Percentiles rank a stretch among this genome's conserved stretches.
These are phyloP conservation scores for Fusarium stilboides DNA, from an alignment of 2,329 filamentous ascomycete genomes.

Conservation along the genomic window DNA sequence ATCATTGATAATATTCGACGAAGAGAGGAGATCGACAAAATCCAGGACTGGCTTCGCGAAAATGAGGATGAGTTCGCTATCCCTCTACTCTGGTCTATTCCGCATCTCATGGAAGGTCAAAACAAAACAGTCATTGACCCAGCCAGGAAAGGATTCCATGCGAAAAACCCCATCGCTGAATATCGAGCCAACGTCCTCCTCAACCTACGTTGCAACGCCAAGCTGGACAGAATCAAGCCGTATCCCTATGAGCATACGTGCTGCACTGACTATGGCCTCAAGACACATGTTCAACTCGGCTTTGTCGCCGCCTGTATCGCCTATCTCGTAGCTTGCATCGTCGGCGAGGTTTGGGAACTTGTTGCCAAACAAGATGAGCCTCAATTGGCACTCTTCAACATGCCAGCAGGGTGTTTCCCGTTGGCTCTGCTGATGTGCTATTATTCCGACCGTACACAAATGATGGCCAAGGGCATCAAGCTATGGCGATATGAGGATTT, in stretches of 20 bases:
- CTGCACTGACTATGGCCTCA: slow-evolving; percentile 62
- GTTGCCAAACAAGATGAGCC: background rate
- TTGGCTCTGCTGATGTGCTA: slow-evolving; percentile 45
- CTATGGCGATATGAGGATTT: slow-evolving; percentile 35
- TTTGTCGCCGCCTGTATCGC: slow-evolving; percentile 31
- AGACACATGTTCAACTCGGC: slow-evolving; percentile 35
- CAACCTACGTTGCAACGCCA: slow-evolving; percentile 67
- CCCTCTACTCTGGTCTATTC: slow-evolving; percentile 33
- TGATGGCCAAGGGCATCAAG: slow-evolving; percentile 45
- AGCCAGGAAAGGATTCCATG: slow-evolving; percentile 45
- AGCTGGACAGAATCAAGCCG: slow-evolving; percentile 48
- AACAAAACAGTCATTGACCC: slow-evolving; percentile 23
- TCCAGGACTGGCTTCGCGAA: slow-evolving; percentile 1
- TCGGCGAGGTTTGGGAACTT: slow-evolving; percentile 10
- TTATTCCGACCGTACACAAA: slow-evolving; percentile 48
- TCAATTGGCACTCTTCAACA: slow-evolving; percentile 23
- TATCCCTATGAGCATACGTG: slow-evolving; percentile 66
- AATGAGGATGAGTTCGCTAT: slow-evolving; percentile 23
- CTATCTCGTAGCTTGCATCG: slow-evolving; percentile 26
- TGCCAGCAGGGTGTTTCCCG: slow-evolving; percentile 34
- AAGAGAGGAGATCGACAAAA: slow-evolving; percentile 15
- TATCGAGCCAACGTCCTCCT: slow-evolving; percentile 61
- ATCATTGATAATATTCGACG: slow-evolving; percentile 4
- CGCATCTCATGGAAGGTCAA: slow-evolving; percentile 15
- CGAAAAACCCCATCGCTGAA: slow-evolving; percentile 42